Evolutionary conservation across 2,329 filamentous ascomycete species (phyloP), one percentile per base, ranked within the genome.

Genomic region (Fusarium penzigii): DNA sequence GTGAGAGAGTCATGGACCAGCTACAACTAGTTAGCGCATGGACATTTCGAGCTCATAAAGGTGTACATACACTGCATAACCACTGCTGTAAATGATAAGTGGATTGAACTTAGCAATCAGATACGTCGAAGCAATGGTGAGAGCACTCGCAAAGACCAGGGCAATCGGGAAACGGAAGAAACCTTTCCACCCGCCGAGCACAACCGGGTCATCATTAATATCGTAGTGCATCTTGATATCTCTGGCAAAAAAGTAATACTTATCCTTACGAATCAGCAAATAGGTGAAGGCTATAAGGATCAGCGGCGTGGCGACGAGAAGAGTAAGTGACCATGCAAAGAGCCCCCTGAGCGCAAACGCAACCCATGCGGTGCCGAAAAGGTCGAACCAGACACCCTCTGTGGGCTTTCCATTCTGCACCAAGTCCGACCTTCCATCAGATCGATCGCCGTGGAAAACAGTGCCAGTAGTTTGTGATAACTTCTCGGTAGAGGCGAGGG

Each of bases 371-470:
- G 79, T 82, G 41, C 93, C 94, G 59, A 96, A 93, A 8, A 97
- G 73, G 67, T 97, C 94, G 66, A 97, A 97, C 91, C 92, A 99
- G 13, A 97, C 91, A 29, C 86, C 90, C 53, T 83, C 78, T 14
- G 81, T 85, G 6, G 85, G 85, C 36, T 75, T 78, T 10, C 89
- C 88, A 55, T 86, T 88, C 56, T 83, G 78, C 2, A 88, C 82
- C 62, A 86, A 85, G 49, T 80, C 82, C 46, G 78, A 76, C 50
- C 80, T 77, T 7, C 78, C 74, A 48, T 85, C 82, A 10, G 75
- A 72, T 39, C 81, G 71, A 14, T 76, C 72, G 6, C 86, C 83
- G 46, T 82, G 81, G 64, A 95, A 96, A 3, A 77, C 78, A 42
- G 81, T 75, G 51, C 84, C 86, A 1, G 81, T 84, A 60, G 90